A percentile compares a stretch with the other conserved stretches of the same genome.
These are phyloP conservation scores for Amanita brunnescens DNA, from an alignment of 768 basidiomycete genomes.

Conservation along the genomic window DNA sequence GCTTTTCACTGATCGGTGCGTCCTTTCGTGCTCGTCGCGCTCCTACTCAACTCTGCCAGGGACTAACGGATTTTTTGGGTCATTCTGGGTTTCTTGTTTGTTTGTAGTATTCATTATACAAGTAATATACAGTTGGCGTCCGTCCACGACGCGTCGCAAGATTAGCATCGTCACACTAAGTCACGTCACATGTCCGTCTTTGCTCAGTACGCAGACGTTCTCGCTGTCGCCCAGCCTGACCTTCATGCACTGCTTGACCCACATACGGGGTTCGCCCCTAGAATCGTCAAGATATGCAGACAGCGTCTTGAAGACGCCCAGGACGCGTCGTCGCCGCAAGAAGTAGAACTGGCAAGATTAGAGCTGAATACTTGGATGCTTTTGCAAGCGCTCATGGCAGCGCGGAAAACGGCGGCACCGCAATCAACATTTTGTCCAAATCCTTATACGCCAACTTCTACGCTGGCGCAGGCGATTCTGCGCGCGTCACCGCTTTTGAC, in stretches of 20 bases:
- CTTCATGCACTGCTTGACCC: slow-evolving; percentile 56
- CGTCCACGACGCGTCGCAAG: too few relatives aligned
- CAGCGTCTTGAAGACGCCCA: slow-evolving; percentile 22
- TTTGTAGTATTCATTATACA: too few relatives aligned
- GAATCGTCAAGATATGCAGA: slow-evolving; percentile 40
- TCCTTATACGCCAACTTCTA: slow-evolving; percentile 74
- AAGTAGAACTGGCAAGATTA: slow-evolving; percentile 50
- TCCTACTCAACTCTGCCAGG: neutral
- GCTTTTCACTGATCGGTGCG: slow-evolving; percentile 48
- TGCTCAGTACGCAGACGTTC: slow-evolving; percentile 59
- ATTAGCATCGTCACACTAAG: neutral
- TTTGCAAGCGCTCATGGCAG: slow-evolving; percentile 69
- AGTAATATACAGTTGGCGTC: too few relatives aligned
- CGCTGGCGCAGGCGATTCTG: slow-evolving; percentile 69
- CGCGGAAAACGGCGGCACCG: slow-evolving; percentile 55
- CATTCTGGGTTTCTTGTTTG: too few relatives aligned
- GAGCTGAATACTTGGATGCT: slow-evolving; percentile 81
- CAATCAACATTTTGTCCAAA: slow-evolving; percentile 35
- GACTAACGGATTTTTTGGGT: too few relatives aligned
- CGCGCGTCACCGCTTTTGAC: slow-evolving; percentile 54
- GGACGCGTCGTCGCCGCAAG: neutral
- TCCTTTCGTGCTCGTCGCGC: too few relatives aligned
- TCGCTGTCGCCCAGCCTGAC: slow-evolving; percentile 54
- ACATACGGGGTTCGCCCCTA: slow-evolving; percentile 61
- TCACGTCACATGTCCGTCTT: slow-evolving; percentile 31